Conservation (phyloP, 2,329 filamentous ascomycete genomes). For the Venturia aucupariae region DNA sequence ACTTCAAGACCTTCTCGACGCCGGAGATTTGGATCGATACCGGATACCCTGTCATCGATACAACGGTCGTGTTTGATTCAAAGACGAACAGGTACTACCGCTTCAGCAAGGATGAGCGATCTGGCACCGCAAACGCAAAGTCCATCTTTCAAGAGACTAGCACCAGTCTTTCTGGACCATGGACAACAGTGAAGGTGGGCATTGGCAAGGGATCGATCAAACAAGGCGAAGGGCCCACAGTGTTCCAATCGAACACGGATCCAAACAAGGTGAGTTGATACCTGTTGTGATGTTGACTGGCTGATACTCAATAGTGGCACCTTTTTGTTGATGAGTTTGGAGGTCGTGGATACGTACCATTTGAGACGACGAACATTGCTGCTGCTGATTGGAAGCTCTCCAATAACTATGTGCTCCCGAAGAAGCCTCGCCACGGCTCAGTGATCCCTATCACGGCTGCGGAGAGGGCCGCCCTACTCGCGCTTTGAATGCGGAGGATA, state of each 20-base stretch:
- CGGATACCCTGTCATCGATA: conserved; percentile 1
- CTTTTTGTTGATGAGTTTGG: conserved; percentile 14
- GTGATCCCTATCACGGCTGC: conserved; percentile 2
- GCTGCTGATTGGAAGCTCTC: conserved; percentile 8
- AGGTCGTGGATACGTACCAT: conserved; percentile 10
- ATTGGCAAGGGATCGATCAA: conserved; percentile 9
- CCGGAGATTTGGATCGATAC: conserved; percentile 8
- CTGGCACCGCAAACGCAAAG: conserved; percentile 4
- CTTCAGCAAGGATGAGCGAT: conserved; percentile 12
- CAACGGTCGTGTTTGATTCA: conserved; percentile 4
- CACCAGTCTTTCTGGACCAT: neutral
- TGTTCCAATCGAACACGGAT: neutral
- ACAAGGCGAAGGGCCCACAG: conserved; percentile 5
- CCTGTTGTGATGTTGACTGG: neutral
- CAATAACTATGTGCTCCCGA: neutral
- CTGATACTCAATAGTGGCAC: conserved; percentile 4
- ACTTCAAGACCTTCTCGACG: conserved; percentile 7
- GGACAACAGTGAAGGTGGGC: conserved; percentile 3
- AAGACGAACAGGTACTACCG: conserved; percentile 6
- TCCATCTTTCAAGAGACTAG: conserved; percentile 12
- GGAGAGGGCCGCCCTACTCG: neutral
- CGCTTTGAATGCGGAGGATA: neutral
- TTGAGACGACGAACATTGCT: conserved; percentile 10
- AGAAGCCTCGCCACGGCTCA: conserved; percentile 8
- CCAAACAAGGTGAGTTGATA: conserved; percentile 1